Evolutionary conservation across 2,329 filamentous ascomycete genomes (phyloP).

Genomic region (Penicillium sp.): DNA sequence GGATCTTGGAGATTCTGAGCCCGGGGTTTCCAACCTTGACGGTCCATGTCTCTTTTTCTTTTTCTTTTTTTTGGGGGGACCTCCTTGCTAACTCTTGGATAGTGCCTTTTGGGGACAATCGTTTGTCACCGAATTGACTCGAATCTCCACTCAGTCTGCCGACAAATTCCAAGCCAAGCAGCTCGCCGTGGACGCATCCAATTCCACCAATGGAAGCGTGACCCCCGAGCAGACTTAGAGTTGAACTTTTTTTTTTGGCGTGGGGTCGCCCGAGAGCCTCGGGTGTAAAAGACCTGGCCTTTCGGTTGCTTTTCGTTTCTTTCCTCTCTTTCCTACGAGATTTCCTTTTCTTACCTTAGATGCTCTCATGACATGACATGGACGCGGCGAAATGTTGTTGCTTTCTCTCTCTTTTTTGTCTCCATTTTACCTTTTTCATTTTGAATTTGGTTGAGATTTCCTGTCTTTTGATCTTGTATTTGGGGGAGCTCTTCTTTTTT

Average conservation of each 20-base stretch:
- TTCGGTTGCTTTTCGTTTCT: neutral
- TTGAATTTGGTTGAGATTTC: constrained; percentile 6
- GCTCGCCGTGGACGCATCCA: constrained; percentile 12
- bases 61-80: constrained; percentile 14
- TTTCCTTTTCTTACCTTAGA: constrained; percentile 8
- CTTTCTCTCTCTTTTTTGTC: constrained; percentile 5
- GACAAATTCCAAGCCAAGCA: constrained; percentile 34
- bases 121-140: constrained; percentile 76
- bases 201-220: constrained; percentile 9
- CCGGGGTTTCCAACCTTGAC: too few species aligned
- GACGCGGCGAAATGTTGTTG: constrained; percentile 22
- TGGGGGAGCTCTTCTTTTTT: neutral
- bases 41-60: neutral
- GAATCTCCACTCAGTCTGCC: constrained; percentile 45
- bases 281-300: too few species aligned
- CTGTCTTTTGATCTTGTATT: neutral
- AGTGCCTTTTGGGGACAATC: constrained; percentile 93
- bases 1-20: too few species aligned
- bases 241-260: too few species aligned
- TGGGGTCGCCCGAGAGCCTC: too few species aligned
- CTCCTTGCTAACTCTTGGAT: neutral
- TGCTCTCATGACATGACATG: constrained; percentile 23
- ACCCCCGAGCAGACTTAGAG: constrained; percentile 2
- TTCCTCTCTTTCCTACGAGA: neutral
- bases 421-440: neutral